A percentile compares a stretch with the other conserved stretches of the same genome.
phyloP scores from a whole-genome alignment of 352 stramenopile species.

The Globisporangium canariense region DNA sequence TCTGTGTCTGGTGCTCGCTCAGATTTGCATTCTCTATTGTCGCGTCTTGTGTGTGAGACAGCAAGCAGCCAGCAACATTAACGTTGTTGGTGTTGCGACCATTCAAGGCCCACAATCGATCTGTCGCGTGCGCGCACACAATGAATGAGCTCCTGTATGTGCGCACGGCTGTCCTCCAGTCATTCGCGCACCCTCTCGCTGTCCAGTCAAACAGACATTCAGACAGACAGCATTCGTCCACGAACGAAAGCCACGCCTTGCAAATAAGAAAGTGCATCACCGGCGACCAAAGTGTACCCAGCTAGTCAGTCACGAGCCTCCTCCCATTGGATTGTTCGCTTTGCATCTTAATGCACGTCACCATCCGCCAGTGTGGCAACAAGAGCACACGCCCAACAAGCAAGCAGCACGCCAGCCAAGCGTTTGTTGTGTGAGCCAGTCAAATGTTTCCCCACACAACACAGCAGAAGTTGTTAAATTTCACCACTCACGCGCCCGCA shows the following conservation, averaged over 20 bases:
- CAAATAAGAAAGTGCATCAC: slow-evolving; percentile 1
- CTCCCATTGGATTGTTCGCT: no score
- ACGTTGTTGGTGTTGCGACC: background rate
- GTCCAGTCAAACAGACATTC: background rate
- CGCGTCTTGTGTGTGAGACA: no score
- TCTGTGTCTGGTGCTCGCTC: no score
- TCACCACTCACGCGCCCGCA: no score
- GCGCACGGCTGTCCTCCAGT: background rate
- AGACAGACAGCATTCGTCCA: background rate
- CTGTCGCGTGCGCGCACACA: background rate
- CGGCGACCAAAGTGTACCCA: background rate
- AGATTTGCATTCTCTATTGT: no score
- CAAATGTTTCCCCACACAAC: background rate
- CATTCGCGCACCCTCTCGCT: background rate
- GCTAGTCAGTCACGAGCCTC: background rate
- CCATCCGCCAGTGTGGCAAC: background rate
- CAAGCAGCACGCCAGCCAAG: background rate
- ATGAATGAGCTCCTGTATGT: background rate
- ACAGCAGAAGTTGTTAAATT: no score
- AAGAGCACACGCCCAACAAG: background rate
- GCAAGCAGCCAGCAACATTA: no score
- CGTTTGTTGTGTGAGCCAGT: background rate
- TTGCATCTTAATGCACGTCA: background rate
- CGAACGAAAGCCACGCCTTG: background rate
- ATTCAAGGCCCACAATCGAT: no score